These are phyloP conservation scores for Chenopodium album DNA, from an alignment of 148 eudicot species.

Conservation along the genomic window DNA sequence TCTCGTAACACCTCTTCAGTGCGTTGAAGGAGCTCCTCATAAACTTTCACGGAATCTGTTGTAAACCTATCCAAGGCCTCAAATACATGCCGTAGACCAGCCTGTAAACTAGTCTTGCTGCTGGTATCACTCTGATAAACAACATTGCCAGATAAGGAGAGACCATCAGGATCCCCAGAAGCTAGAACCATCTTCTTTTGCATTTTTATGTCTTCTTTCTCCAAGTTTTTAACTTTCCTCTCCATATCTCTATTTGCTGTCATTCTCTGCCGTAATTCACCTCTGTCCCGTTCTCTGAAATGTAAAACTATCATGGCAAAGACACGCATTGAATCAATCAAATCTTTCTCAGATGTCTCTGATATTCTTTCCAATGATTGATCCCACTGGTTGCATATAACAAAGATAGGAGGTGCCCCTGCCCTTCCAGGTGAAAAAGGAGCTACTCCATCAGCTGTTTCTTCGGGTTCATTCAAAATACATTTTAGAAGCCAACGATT, in stretches of 20 bases:
- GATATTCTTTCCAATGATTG: constrained; percentile 78
- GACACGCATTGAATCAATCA: constrained; percentile 65
- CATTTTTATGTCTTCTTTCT: constrained; percentile 73
- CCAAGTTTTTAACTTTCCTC: constrained; percentile 64
- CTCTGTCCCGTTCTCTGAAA: constrained; percentile 75
- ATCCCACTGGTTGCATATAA: constrained; percentile 83
- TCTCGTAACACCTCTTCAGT: constrained; percentile 58
- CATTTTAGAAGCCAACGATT: constrained; percentile 83
- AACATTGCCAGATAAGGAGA: constrained; percentile 47
- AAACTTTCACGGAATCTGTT: constrained; percentile 59
- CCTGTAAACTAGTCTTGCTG: constrained; percentile 59
- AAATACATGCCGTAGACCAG: constrained; percentile 59
- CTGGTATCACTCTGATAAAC: constrained; percentile 91
- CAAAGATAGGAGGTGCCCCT: constrained; percentile 88
- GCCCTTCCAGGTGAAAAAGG: constrained; percentile 91
- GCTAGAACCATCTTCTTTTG: constrained; percentile 60
- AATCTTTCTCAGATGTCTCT: constrained; percentile 85
- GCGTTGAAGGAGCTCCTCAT: constrained; percentile 75
- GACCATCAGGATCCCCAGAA: constrained; percentile 44
- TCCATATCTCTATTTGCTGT: constrained; percentile 56
- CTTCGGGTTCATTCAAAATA: constrained; percentile 68
- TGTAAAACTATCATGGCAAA: constrained; percentile 64
- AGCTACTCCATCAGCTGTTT: constrained; percentile 71
- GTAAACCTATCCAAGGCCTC: constrained; percentile 83
- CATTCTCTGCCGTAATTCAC: constrained; percentile 69